Percentiles rank a stretch among this genome's conserved stretches.
These are phyloP conservation scores for Rhizophagus sp. DNA, from an alignment of 192 early-diverging fungal genomes.

Conservation along the genomic window DNA sequence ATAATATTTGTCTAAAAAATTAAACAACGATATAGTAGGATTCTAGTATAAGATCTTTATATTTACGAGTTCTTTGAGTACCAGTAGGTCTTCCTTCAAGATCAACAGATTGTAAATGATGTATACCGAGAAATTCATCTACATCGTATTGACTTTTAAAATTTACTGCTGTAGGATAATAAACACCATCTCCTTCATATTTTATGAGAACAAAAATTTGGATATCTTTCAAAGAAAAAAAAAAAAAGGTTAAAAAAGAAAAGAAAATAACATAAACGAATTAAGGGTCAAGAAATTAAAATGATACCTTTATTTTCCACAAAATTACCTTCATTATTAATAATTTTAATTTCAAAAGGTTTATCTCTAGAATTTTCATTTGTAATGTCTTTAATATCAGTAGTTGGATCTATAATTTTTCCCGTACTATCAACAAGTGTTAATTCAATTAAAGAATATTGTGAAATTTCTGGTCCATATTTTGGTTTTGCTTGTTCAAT, in stretches of 20 bases:
- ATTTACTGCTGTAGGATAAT: background rate
- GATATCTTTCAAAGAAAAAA: background rate
- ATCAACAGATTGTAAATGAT: background rate
- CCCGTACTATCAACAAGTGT: background rate
- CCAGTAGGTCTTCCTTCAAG: background rate
- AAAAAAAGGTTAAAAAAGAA: background rate
- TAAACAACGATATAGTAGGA: background rate
- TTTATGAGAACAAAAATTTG: background rate
- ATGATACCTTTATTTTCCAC: background rate
- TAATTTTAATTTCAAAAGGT: background rate
- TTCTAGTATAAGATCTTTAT: background rate
- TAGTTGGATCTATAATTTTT: background rate
- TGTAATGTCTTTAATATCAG: background rate
- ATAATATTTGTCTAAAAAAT: background rate
- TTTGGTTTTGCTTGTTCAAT: background rate
- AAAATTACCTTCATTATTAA: background rate
- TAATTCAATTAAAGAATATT: background rate
- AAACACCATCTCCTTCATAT: background rate
- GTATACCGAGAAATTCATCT: background rate
- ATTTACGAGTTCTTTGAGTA: background rate
- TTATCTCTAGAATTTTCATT: background rate
- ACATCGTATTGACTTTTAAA: background rate
- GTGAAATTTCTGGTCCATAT: background rate
- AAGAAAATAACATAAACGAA: background rate
- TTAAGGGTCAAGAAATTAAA: background rate